Evolutionary conservation across 352 stramenopile species (phyloP).

Genomic region (Blastocystis sp.): DNA sequence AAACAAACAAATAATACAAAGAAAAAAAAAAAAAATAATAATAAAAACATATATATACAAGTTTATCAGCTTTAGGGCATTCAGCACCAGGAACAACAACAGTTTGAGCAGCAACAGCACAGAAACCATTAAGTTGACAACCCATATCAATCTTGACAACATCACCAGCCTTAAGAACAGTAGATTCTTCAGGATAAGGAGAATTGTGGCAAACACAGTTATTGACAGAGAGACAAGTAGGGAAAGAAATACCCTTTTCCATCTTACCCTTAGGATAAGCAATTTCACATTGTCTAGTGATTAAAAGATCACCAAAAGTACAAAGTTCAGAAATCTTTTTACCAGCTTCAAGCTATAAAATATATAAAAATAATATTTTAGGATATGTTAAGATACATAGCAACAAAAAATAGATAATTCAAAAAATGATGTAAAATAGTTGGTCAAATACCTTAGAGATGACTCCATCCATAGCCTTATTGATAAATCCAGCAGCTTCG

Average conservation of each 20-base stretch:
- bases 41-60: too few species aligned
- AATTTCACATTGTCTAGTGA: conserved; percentile 53
- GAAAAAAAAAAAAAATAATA: too few species aligned
- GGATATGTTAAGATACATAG: too few species aligned
- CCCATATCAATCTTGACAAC: conserved; percentile 85
- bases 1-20: too few species aligned
- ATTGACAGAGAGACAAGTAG: conserved; percentile 92
- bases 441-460: conserved; percentile 58
- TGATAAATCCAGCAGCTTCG: conserved; percentile 87
- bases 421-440: neutral
- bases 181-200: conserved; percentile 67
- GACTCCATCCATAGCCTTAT: conserved; percentile 80
- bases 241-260: conserved; percentile 94
- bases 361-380: too few species aligned
- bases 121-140: conserved; percentile 98
- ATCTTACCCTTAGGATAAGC: conserved; percentile 90
- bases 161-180: conserved; percentile 61
- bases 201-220: conserved; percentile 94
- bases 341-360: conserved; percentile 14
- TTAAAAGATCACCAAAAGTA: conserved; percentile 53
- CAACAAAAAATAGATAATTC: conserved; percentile 46
- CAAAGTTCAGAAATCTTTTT: conserved; percentile 37
- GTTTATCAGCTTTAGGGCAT: conserved; percentile 44
- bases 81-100: conserved; percentile 65
- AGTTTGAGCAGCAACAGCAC: conserved; percentile 89